These are phyloP conservation scores for Mimosa pudica DNA, from an alignment of 306 rosid genomes.

Conservation along the genomic window DNA sequence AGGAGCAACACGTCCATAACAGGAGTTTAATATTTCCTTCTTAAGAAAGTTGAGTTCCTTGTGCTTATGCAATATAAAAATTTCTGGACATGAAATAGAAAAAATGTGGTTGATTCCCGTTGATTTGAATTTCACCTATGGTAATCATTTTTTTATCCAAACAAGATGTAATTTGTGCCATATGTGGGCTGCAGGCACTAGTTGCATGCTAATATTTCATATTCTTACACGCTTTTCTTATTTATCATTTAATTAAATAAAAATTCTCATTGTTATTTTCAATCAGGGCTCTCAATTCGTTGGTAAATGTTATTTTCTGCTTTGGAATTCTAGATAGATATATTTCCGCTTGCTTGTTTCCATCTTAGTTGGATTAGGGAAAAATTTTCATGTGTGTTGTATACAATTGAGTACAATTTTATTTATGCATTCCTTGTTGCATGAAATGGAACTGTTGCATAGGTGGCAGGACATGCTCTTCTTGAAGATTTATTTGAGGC, in stretches of 20 bases:
- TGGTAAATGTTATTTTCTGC: background rate
- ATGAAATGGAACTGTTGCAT: conserved; percentile 21
- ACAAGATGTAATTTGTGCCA: background rate
- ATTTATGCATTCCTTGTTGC: conserved; percentile 8
- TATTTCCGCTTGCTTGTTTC: too few species aligned
- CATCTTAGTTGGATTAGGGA: too few species aligned
- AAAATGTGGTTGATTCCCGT: too few species aligned
- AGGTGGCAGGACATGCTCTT: conserved; percentile 84
- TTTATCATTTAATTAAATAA: background rate
- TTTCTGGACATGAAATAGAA: too few species aligned
- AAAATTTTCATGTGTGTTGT: background rate
- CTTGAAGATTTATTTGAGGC: conserved; percentile 74
- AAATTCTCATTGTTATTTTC: too few species aligned
- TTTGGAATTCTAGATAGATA: background rate
- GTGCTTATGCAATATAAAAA: too few species aligned
- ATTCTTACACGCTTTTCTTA: background rate
- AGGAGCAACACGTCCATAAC: conserved; percentile 1
- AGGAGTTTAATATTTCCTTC: background rate
- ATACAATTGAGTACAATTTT: conserved; percentile 27
- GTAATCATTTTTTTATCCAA: background rate
- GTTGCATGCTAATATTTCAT: too few species aligned
- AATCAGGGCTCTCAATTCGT: too few species aligned
- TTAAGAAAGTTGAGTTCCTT: background rate
- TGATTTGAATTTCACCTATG: background rate
- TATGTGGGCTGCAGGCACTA: too few species aligned